Evolutionary conservation across 495 filamentous ascomycete genomes (phyloP).

Genomic region (Evernia prunastri): DNA sequence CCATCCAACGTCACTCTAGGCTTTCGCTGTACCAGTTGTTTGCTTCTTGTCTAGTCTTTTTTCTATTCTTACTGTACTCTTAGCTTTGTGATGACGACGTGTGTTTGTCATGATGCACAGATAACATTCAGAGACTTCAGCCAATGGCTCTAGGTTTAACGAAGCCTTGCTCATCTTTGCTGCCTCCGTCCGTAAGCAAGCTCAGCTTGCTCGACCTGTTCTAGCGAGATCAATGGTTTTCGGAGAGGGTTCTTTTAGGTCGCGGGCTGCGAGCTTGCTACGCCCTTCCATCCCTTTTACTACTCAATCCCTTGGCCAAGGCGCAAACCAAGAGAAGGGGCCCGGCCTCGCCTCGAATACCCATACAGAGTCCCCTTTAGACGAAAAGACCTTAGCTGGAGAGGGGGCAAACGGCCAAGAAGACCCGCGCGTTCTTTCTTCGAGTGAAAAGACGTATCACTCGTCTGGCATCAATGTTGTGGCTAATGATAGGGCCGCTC

Average conservation of each 20-base stretch:
- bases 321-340: conserved; percentile 9
- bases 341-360: conserved; percentile 4
- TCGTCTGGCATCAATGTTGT: conserved; percentile 24
- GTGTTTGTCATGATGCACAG: background rate
- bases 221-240: conserved; percentile 16
- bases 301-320: conserved; percentile 8
- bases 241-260: conserved; percentile 16
- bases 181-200: conserved; percentile 7
- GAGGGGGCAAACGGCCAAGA: conserved; percentile 12
- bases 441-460: conserved; percentile 24
- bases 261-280: conserved; percentile 22
- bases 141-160: background rate
- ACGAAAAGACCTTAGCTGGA: conserved; percentile 18
- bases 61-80: too few species aligned
- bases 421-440: conserved; percentile 26
- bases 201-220: background rate
- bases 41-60: too few species aligned
- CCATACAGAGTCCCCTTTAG: background rate
- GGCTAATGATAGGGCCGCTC: conserved; percentile 25
- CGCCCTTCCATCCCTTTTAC: conserved; percentile 15
- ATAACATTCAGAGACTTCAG: background rate
- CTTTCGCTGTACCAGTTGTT: too few species aligned
- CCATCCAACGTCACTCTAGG: too few species aligned
- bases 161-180: background rate
- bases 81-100: background rate